phyloP scores from a whole-genome alignment of 306 rosid genomes.

The Pterocarpus santalinus region DNA sequence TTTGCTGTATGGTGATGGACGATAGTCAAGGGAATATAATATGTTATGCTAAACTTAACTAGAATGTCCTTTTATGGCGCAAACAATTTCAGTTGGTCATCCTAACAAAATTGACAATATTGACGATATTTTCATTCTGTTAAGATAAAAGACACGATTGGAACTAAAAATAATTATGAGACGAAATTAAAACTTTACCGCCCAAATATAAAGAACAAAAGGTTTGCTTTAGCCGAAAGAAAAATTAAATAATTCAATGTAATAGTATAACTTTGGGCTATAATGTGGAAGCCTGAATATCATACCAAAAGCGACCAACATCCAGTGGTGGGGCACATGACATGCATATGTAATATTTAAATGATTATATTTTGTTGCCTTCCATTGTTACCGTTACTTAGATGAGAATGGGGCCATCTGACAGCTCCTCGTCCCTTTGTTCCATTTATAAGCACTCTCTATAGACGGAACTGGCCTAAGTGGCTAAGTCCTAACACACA shows the following conservation, averaged over 20 bases:
- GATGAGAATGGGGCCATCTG: not conserved
- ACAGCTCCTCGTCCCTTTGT: not conserved
- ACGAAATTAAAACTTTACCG: not conserved
- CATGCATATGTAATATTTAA: not conserved
- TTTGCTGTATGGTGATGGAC: too few relatives aligned
- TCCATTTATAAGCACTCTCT: constrained; percentile 16
- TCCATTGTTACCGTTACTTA: constrained; percentile 17
- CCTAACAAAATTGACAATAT: not conserved
- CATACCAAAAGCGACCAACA: not conserved
- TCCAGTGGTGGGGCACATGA: not conserved
- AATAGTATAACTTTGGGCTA: not conserved
- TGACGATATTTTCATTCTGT: not conserved
- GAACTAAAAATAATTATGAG: not conserved
- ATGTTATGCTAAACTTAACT: too few relatives aligned
- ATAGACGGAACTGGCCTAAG: not conserved
- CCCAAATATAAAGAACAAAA: not conserved
- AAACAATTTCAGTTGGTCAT: too few relatives aligned
- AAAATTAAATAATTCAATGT: not conserved
- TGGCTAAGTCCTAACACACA: not conserved
- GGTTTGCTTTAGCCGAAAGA: not conserved
- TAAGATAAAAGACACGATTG: not conserved
- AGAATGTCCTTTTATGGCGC: too few relatives aligned
- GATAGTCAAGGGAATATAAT: too few relatives aligned
- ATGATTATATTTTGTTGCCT: not conserved
- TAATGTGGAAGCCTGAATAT: too few relatives aligned